Evolutionary conservation across 2,329 filamentous ascomycete genomes (phyloP).

Genomic region (Tolypocladium pustulatum): DNA sequence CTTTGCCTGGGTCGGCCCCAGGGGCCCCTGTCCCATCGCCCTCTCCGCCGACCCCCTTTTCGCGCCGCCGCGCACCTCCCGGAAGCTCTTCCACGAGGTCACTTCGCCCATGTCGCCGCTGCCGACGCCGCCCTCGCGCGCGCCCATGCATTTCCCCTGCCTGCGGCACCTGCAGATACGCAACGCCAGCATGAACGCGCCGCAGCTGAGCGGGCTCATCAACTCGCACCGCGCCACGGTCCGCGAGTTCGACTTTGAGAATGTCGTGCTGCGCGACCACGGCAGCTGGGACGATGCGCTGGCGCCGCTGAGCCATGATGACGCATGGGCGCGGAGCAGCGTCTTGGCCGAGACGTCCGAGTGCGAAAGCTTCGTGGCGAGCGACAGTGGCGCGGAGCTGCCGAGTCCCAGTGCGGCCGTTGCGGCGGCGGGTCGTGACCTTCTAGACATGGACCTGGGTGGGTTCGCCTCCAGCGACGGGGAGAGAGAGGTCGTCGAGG

Average conservation of each 20-base stretch:
- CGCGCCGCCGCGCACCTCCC: conserved; percentile 38
- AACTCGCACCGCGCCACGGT: conserved; percentile 55
- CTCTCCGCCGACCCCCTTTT: conserved; percentile 63
- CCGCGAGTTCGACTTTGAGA: conserved; percentile 70
- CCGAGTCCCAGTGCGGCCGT: conserved; percentile 43
- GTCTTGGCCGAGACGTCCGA: conserved; percentile 15
- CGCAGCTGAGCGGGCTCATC: conserved; percentile 62
- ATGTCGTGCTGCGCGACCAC: conserved; percentile 54
- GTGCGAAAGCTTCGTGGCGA: not conserved
- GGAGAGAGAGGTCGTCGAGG: conserved; percentile 19
- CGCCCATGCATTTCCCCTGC: conserved; percentile 54
- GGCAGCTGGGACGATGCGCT: conserved; percentile 77
- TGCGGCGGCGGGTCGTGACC: conserved; percentile 38
- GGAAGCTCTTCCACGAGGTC: conserved; percentile 54
- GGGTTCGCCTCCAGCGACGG: conserved; percentile 25
- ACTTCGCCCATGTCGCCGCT: conserved; percentile 55
- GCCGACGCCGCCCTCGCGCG: conserved; percentile 38
- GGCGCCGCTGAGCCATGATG: conserved; percentile 46
- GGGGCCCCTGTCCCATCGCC: conserved; percentile 64
- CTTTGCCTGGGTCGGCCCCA: conserved; percentile 69
- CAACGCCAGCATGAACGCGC: conserved; percentile 61
- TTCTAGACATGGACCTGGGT: conserved; percentile 29
- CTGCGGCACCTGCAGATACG: conserved; percentile 60
- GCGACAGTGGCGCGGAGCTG: conserved; percentile 25
- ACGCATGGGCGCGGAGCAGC: conserved; percentile 15